These are phyloP conservation scores for Catharanthus roseus DNA, from an alignment of 257 asterid species.

Conservation along the genomic window DNA sequence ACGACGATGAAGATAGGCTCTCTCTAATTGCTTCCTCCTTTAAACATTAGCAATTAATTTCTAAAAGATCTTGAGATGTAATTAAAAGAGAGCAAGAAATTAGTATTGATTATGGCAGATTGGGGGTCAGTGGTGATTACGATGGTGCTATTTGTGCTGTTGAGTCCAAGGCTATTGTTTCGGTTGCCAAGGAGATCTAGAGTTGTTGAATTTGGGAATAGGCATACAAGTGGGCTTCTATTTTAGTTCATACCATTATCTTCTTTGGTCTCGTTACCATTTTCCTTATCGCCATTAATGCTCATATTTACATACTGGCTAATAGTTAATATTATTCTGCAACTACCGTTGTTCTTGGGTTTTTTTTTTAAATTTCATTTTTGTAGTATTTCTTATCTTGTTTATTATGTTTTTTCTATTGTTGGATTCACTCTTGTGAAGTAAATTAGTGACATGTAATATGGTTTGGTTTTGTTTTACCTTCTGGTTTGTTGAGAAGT, in stretches of 20 bases:
- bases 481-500: neutral
- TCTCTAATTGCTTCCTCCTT: no score
- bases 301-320: slow-evolving; percentile 55
- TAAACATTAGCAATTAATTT: no score
- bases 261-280: slow-evolving; percentile 67
- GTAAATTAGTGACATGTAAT: neutral
- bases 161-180: slow-evolving; percentile 76
- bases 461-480: neutral
- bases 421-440: no score
- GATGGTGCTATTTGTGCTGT: slow-evolving; percentile 66
- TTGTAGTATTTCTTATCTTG: neutral
- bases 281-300: slow-evolving; percentile 66
- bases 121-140: slow-evolving; percentile 90
- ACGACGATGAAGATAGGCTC: no score
- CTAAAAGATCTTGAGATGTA: neutral
- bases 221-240: slow-evolving; percentile 65
- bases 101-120: slow-evolving; percentile 58
- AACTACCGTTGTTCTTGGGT: no score
- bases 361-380: no score
- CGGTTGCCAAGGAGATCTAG: slow-evolving; percentile 64
- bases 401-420: no score
- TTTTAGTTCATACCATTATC: slow-evolving; percentile 60
- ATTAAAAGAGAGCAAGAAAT: neutral
- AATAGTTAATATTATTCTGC: no score
- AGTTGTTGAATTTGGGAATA: slow-evolving; percentile 58